These are phyloP conservation scores for Thermomucor indicae-seudaticae DNA, from an alignment of 371 early-diverging fungal species.

Conservation along the genomic window DNA sequence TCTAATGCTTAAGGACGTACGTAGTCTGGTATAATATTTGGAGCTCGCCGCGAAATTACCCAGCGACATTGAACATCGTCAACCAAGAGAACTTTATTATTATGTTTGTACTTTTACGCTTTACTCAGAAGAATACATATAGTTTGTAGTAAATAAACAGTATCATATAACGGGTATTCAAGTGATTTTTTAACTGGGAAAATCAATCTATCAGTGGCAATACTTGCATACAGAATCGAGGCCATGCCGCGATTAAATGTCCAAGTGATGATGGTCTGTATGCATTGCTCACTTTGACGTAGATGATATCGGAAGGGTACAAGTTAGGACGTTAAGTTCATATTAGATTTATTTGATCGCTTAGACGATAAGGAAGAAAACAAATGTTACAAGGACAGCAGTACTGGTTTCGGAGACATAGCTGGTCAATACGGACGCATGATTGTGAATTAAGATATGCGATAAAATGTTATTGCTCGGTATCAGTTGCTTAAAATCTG, in stretches of 20 bases:
- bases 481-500: too few species aligned
- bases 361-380: background rate
- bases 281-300: too few species aligned
- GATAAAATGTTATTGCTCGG: background rate
- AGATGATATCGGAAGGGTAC: too few species aligned
- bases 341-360: too few species aligned
- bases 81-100: background rate
- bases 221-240: too few species aligned
- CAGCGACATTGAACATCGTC: background rate
- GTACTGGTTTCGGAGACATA: background rate
- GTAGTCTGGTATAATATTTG: conserved; percentile 46
- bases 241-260: too few species aligned
- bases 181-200: too few species aligned
- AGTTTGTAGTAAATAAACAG: background rate
- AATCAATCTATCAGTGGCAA: too few species aligned
- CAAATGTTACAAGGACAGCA: background rate
- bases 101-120: background rate
- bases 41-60: conserved; percentile 49
- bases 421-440: background rate
- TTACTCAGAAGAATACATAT: background rate
- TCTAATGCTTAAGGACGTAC: too few species aligned
- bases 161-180: too few species aligned
- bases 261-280: too few species aligned
- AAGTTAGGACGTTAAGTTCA: too few species aligned
- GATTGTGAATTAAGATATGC: conserved; percentile 2